Evolutionary conservation across 1,139 yeast genomes (phyloP).

Genomic region (Pichia sp.): DNA sequence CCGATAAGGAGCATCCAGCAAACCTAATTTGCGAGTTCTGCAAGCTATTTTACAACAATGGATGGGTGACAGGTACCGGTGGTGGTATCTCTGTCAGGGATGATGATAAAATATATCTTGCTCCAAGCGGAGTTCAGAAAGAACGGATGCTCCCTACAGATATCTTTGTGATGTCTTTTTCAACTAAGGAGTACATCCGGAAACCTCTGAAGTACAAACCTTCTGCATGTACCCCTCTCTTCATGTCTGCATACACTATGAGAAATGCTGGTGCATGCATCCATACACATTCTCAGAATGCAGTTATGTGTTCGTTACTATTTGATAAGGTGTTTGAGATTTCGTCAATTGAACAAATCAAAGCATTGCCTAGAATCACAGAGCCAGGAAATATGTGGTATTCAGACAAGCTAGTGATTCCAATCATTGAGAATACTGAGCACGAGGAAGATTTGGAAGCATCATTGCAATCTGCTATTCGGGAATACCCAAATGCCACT

Average conservation of each 20-base stretch:
- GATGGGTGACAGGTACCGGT: conserved; percentile 96
- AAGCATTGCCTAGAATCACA: conserved; percentile 72
- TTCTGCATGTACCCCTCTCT: conserved; percentile 89
- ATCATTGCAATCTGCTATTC: conserved; percentile 55
- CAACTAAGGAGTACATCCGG: conserved; percentile 48
- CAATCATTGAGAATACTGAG: conserved; percentile 86
- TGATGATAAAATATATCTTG: conserved; percentile 56
- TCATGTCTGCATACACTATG: conserved; percentile 65
- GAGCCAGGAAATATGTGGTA: conserved; percentile 66
- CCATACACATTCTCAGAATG: conserved; percentile 88
- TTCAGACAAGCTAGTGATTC: conserved; percentile 71
- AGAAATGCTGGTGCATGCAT: conserved; percentile 88
- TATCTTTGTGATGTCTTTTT: conserved; percentile 67
- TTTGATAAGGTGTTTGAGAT: conserved; percentile 69
- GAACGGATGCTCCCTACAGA: conserved; percentile 79
- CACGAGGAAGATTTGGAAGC: conserved; percentile 82
- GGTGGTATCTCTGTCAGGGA: conserved; percentile 86
- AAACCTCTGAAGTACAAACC: conserved; percentile 69
- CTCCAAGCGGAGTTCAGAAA: conserved; percentile 95
- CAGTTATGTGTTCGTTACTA: conserved; percentile 73
- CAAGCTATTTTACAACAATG: conserved; percentile 64
- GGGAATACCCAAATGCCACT: conserved; percentile 63
- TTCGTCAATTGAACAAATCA: conserved; percentile 82
- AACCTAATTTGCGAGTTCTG: conserved; percentile 80
- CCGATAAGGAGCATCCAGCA: conserved; percentile 72